Base-by-base conservation (phyloP, 805 yeast genomes). In the Priceomyces castillae region DNA sequence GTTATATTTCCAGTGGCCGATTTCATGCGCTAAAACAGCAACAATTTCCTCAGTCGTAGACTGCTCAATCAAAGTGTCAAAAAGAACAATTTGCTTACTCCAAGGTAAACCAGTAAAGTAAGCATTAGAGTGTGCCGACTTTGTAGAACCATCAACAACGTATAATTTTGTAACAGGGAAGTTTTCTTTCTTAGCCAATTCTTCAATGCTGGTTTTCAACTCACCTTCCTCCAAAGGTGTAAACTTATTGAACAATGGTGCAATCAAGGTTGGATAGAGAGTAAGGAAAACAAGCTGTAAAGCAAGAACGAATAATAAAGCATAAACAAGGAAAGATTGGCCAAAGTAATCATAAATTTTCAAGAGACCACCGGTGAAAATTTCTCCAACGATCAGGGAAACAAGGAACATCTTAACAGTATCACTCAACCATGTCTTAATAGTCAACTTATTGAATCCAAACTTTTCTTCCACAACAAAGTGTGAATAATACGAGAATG, bases 11-110 rank as follows among this genome's bases (percentile, higher is more conserved):
- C 99, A 94, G 64, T 94, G 99, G 40, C 99, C 99, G 53, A 94
- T 84, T 71, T 94, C 99, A 61, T 94, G 99, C n/a, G 96, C 98
- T 51, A 92, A 74, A 1, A 94, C 96, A 41, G 98, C 97, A 41
- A 90, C 88, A 33, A 90, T 87, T 65, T 94, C 95, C 34, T 76
- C 78, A 22, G 80, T 77, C 23, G 90, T 68, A 26, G 90, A 82
- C 46, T 87, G 84, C 48, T 86, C 81, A 50, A 94, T 84, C 68
- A 94, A 77, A 7, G 97, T 94, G 57, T 94, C 99, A 61, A 75
- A 94, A 35, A 94, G 77, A 40, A 94, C 98, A 68, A 94, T 94
- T 66, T 90, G 92, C 68, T 94, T 94, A 45, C 89, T 83, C 92
- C 97, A 92, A 33, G 99, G 99, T 56, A 94, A 76, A 4, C 99